A percentile compares a stretch with the other conserved stretches of the same genome.
Evolutionary conservation across 768 basidiomycete genomes (phyloP).

Genomic region (Tylopilus subfusipes): DNA sequence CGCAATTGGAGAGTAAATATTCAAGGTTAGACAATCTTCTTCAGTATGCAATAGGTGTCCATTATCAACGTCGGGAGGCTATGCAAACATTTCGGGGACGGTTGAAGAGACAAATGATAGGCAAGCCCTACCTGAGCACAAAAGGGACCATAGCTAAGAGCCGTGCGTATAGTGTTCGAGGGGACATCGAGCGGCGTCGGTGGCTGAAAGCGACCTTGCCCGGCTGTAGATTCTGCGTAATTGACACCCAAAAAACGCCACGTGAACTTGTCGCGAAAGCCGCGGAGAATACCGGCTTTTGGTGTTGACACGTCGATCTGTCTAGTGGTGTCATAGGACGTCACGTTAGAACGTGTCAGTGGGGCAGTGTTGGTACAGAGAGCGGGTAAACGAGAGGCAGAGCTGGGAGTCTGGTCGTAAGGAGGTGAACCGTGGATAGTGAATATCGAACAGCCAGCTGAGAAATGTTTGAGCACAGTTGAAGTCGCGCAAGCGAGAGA

Average conservation of each 20-base stretch:
- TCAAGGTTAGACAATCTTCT: slow-evolving; percentile 22
- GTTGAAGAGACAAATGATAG: background rate
- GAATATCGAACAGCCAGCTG: slow-evolving; percentile 2
- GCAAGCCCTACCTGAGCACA: slow-evolving; percentile 16
- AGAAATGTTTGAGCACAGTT: background rate
- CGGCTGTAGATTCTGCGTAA: slow-evolving; percentile 6
- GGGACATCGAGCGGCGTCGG: slow-evolving; percentile 8
- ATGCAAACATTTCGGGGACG: background rate
- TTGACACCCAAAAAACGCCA: slow-evolving; percentile 20
- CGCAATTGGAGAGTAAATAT: slow-evolving; percentile 16
- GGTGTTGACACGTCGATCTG: slow-evolving; percentile 14
- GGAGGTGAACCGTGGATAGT: background rate
- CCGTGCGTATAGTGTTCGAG: background rate
- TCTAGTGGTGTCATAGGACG: slow-evolving; percentile 11
- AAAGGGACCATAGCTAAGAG: slow-evolving; percentile 13
- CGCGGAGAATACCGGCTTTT: slow-evolving; percentile 16
- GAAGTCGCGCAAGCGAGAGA: too few species aligned
- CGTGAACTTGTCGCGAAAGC: slow-evolving; percentile 19
- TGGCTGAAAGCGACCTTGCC: slow-evolving; percentile 12
- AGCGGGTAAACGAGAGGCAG: background rate
- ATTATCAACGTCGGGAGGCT: slow-evolving; percentile 17
- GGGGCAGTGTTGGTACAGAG: slow-evolving; percentile 23
- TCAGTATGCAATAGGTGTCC: slow-evolving; percentile 3
- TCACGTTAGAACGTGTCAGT: slow-evolving; percentile 18
- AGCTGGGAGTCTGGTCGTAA: background rate